Conservation (phyloP, 768 basidiomycete species). For the Pisolithus orientalis region DNA sequence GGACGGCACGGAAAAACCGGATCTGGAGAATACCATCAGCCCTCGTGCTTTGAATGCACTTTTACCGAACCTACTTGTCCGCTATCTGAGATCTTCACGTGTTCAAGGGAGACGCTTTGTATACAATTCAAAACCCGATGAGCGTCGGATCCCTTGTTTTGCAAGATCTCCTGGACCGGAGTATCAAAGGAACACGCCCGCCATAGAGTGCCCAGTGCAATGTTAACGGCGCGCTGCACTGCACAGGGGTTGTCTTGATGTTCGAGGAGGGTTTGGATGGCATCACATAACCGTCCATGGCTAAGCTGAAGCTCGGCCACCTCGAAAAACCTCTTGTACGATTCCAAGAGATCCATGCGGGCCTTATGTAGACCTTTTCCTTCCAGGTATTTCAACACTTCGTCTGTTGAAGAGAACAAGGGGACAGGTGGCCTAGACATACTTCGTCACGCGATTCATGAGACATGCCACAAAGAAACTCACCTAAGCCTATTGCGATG, state of each 20-base stretch:
- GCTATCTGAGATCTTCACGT: not conserved
- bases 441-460: not conserved
- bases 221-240: slow-evolving; percentile 30
- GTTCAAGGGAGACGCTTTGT: slow-evolving; percentile 12
- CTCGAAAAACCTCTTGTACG: slow-evolving; percentile 36
- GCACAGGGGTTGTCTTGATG: slow-evolving; percentile 23
- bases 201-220: slow-evolving; percentile 43
- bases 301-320: slow-evolving; percentile 47
- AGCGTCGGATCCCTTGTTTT: not conserved
- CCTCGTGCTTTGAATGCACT: not conserved
- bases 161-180: slow-evolving; percentile 2
- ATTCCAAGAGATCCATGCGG: slow-evolving; percentile 39
- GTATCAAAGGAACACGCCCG: slow-evolving; percentile 34
- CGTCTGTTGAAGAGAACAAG: slow-evolving; percentile 47
- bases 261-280: slow-evolving; percentile 39
- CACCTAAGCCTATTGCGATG: not conserved
- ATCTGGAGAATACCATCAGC: not conserved
- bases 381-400: slow-evolving; percentile 55
- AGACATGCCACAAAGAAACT: not conserved
- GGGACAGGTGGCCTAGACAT: slow-evolving; percentile 36
- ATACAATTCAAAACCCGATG: slow-evolving; percentile 17
- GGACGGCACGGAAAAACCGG: not conserved
- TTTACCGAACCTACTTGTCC: not conserved
- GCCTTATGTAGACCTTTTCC: slow-evolving; percentile 46
- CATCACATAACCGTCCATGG: slow-evolving; percentile 41